Evolutionary conservation across 2,329 filamentous ascomycete genomes (phyloP).

Genomic region (Aspergillus phoenicis): DNA sequence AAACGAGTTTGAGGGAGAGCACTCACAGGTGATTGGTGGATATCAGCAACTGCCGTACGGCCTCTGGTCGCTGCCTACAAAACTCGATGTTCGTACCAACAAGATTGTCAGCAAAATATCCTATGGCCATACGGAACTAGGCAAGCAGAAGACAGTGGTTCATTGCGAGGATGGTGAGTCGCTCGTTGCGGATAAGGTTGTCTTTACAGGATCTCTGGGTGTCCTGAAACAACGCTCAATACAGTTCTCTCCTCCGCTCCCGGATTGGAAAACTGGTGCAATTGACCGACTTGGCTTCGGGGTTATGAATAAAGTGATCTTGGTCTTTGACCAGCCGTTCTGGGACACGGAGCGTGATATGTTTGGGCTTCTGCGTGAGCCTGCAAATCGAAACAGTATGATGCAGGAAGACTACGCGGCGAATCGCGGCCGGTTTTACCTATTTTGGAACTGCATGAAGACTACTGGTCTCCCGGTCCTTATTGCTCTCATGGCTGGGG

Average conservation of each 20-base stretch:
- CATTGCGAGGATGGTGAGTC: slow-evolving; percentile 76
- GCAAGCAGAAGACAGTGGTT: slow-evolving; percentile 58
- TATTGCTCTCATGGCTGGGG: slow-evolving; percentile 92
- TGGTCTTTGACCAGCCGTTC: slow-evolving; percentile 86
- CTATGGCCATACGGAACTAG: slow-evolving; percentile 51
- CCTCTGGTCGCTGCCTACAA: slow-evolving; percentile 73
- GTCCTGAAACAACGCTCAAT: slow-evolving; percentile 81
- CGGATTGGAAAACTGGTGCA: slow-evolving; percentile 78
- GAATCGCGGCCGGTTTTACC: slow-evolving; percentile 87
- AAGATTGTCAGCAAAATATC: slow-evolving; percentile 74
- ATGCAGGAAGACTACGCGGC: slow-evolving; percentile 76
- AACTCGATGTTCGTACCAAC: slow-evolving; percentile 75
- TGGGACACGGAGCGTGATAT: slow-evolving; percentile 91
- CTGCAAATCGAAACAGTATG: slow-evolving; percentile 69
- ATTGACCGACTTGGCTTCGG: slow-evolving; percentile 89
- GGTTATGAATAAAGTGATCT: slow-evolving; percentile 89
- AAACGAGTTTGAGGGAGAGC: slow-evolving; percentile 94
- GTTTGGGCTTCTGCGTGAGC: slow-evolving; percentile 84
- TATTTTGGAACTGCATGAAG: slow-evolving; percentile 95
- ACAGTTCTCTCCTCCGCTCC: slow-evolving; percentile 86
- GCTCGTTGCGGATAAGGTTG: slow-evolving; percentile 84
- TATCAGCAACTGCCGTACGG: slow-evolving; percentile 93
- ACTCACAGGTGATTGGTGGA: slow-evolving; percentile 89
- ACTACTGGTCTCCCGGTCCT: slow-evolving; percentile 86
- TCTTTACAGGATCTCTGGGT: slow-evolving; percentile 86